Evolutionary conservation across 768 basidiomycete species (phyloP).

Genomic region (Russula sp.): DNA sequence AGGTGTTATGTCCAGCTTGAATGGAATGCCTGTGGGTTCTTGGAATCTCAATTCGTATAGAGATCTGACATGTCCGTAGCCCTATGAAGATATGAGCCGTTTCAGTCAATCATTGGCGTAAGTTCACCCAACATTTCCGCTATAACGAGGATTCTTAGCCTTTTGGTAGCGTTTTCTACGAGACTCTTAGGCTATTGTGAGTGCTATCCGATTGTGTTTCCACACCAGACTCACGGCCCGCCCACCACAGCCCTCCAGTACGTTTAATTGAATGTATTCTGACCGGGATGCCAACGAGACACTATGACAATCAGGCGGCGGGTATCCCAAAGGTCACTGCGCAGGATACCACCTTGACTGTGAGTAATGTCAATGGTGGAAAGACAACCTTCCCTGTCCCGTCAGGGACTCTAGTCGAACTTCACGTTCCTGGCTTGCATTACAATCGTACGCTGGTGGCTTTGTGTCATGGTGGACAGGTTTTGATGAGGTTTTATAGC

Average conservation of each 20-base stretch:
- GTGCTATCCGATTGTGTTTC: neutral
- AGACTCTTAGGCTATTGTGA: conserved; percentile 47
- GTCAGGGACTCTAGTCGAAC: conserved; percentile 40
- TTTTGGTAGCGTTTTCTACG: conserved; percentile 45
- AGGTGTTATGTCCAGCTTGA: conserved; percentile 33
- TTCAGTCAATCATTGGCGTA: conserved; percentile 31
- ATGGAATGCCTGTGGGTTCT: conserved; percentile 12
- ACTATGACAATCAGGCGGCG: conserved; percentile 41
- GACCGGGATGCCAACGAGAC: neutral
- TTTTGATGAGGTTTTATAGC: conserved; percentile 37
- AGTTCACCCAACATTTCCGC: neutral
- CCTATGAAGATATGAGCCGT: conserved; percentile 31
- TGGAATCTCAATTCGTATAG: neutral
- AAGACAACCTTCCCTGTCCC: conserved; percentile 44
- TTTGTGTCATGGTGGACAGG: neutral
- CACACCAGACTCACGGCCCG: neutral
- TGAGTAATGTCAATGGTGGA: conserved; percentile 40
- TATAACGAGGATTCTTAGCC: neutral
- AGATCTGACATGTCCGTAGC: conserved; percentile 15
- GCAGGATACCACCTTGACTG: conserved; percentile 46
- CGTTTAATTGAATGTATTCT: neutral
- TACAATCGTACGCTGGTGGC: conserved; percentile 45
- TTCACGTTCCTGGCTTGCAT: conserved; percentile 45
- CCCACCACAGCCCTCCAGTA: conserved; percentile 20
- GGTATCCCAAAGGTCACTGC: conserved; percentile 46